A percentile compares a stretch with the other conserved stretches of the same genome.
phyloP scores from a whole-genome alignment of 257 asterid genomes.

The Penstemon barbatus region DNA sequence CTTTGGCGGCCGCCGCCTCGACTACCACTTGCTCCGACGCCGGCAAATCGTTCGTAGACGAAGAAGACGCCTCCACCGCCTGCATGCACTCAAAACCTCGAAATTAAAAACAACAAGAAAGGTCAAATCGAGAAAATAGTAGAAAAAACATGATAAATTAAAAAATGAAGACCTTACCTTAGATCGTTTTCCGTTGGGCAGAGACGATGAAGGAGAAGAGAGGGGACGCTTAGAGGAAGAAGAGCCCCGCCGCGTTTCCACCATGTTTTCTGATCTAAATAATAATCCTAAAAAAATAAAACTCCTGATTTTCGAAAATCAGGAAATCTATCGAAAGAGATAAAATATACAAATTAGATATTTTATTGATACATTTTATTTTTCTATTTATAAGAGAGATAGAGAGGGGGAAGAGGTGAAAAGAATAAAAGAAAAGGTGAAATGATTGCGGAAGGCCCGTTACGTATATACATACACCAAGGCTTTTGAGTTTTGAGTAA shows the following conservation, averaged over 20 bases:
- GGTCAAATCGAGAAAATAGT: no score
- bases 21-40: slow-evolving; percentile 42
- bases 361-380: no score
- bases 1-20: slow-evolving; percentile 37
- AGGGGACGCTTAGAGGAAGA: slow-evolving; percentile 76
- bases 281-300: neutral
- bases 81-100: slow-evolving; percentile 36
- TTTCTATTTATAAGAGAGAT: neutral
- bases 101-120: no score
- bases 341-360: no score
- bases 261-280: slow-evolving; percentile 53
- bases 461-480: no score
- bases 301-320: slow-evolving; percentile 16
- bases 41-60: slow-evolving; percentile 58
- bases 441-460: neutral
- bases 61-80: slow-evolving; percentile 73
- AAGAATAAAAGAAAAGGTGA: neutral
- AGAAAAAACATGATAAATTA: neutral
- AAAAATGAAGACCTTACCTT: slow-evolving; percentile 52
- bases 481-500: neutral
- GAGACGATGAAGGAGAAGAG: slow-evolving; percentile 56
- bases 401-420: neutral
- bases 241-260: slow-evolving; percentile 83
- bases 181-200: slow-evolving; percentile 72
- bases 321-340: slow-evolving; percentile 19